These are phyloP conservation scores for Catenaria anguillulae DNA, from an alignment of 371 early-diverging fungal genomes.

Conservation along the genomic window DNA sequence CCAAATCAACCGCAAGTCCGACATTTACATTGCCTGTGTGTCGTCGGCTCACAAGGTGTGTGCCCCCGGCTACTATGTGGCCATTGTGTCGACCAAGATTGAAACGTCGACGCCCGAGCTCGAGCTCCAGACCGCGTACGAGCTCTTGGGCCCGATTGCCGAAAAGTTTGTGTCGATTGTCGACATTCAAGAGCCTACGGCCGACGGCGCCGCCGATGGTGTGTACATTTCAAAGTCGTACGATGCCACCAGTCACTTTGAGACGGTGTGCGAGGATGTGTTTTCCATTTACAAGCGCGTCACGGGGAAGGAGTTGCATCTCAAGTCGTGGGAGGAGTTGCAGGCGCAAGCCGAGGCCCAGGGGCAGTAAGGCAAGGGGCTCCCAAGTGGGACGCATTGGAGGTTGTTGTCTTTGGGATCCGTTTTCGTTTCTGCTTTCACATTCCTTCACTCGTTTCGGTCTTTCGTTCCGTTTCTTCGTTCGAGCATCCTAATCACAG, in stretches of 20 bases:
- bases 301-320: constrained; percentile 71
- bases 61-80: constrained; percentile 66
- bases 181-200: constrained; percentile 66
- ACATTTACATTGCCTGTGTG: constrained; percentile 89
- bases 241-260: constrained; percentile 98
- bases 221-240: constrained; percentile 86
- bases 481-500: too few relatives aligned
- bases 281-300: constrained; percentile 79
- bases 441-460: too few relatives aligned
- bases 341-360: constrained; percentile 13
- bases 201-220: constrained; percentile 65
- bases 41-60: constrained; percentile 79
- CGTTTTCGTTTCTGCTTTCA: too few relatives aligned
- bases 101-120: constrained; percentile 75
- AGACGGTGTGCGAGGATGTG: constrained; percentile 92
- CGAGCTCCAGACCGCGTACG: constrained; percentile 76
- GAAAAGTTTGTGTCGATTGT: constrained; percentile 78
- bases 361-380: background rate
- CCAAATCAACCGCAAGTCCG: constrained; percentile 77
- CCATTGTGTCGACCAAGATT: constrained; percentile 89
- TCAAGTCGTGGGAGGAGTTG: constrained; percentile 38
- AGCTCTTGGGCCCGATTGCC: constrained; percentile 73
- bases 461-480: too few relatives aligned
- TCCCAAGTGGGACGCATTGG: too few relatives aligned
- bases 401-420: too few relatives aligned